Evolutionary conservation across 495 filamentous ascomycete genomes (phyloP).

Genomic region (Apiosordaria backusii): DNA sequence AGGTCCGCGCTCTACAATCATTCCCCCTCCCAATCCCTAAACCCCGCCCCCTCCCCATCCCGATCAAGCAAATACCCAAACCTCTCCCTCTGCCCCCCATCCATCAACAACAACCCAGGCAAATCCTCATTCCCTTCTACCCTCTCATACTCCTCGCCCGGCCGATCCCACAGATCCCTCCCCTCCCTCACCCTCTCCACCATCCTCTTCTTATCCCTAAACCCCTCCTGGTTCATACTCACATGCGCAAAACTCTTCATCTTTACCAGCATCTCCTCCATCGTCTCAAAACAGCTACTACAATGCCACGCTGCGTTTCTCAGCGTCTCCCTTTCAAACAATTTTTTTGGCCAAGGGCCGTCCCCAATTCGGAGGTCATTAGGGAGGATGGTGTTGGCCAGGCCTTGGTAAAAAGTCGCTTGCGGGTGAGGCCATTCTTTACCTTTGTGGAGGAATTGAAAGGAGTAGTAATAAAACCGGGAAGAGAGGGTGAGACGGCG

Average conservation of each 20-base stretch:
- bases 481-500: conserved; percentile 50
- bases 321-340: conserved; percentile 41
- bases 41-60: conserved; percentile 39
- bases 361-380: conserved; percentile 46
- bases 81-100: conserved; percentile 27
- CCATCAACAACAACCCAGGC: conserved; percentile 37
- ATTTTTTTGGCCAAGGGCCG: conserved; percentile 27
- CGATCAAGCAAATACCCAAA: conserved; percentile 41
- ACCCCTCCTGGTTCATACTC: conserved; percentile 42
- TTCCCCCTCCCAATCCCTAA: conserved; percentile 29
- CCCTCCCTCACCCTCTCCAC: conserved; percentile 47
- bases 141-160: conserved; percentile 43
- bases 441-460: conserved; percentile 53
- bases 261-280: conserved; percentile 51
- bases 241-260: conserved; percentile 50
- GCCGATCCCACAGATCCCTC: conserved; percentile 50
- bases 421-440: conserved; percentile 54
- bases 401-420: conserved; percentile 52
- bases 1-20: no score
- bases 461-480: conserved; percentile 55
- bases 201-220: conserved; percentile 40
- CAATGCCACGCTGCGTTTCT: conserved; percentile 54
- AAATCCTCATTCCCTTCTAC: conserved; percentile 45
- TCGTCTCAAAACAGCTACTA: conserved; percentile 50
- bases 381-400: conserved; percentile 43